Conservation (phyloP, 148 eudicot genomes). For the Camellia japonica region DNA sequence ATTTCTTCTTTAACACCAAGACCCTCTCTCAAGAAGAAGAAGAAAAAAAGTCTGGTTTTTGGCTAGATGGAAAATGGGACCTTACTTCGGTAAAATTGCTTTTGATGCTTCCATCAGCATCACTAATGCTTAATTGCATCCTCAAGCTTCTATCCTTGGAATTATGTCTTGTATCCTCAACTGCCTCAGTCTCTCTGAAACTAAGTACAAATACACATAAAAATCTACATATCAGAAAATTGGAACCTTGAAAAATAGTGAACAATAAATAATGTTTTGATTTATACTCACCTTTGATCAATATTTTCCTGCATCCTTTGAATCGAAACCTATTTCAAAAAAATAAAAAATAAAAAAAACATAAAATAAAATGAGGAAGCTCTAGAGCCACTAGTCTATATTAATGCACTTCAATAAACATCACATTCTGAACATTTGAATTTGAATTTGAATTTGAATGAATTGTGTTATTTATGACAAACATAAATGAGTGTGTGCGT, state of each 20-base stretch:
- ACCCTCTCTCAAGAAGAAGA: constrained; percentile 4
- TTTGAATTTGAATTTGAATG: neutral
- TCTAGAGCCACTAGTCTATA: neutral
- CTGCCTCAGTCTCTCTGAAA: constrained; percentile 59
- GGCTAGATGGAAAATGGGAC: constrained; percentile 14
- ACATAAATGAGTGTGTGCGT: neutral
- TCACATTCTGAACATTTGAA: neutral
- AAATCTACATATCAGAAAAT: neutral
- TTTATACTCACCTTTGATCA: constrained; percentile 60
- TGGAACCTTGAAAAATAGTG: neutral
- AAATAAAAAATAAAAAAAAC: constrained; percentile 7
- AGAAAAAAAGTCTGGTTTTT: neutral
- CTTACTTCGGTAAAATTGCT: constrained; percentile 56
- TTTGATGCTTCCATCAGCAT: constrained; percentile 41
- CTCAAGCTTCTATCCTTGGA: constrained; percentile 57
- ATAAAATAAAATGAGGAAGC: constrained; percentile 4
- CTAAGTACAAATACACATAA: neutral
- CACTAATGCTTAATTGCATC: constrained; percentile 57
- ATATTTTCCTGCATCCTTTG: constrained; percentile 70
- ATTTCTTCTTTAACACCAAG: neutral
- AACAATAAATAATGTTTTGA: neutral
- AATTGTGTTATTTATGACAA: neutral
- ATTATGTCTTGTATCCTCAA: constrained; percentile 29
- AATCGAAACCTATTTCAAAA: constrained; percentile 65
- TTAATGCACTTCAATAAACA: constrained; percentile 9